Percentiles rank a stretch among this genome's conserved stretches.
Evolutionary conservation across 805 yeast species (phyloP).

Genomic region (Metschnikowia chrysomelidarum): DNA sequence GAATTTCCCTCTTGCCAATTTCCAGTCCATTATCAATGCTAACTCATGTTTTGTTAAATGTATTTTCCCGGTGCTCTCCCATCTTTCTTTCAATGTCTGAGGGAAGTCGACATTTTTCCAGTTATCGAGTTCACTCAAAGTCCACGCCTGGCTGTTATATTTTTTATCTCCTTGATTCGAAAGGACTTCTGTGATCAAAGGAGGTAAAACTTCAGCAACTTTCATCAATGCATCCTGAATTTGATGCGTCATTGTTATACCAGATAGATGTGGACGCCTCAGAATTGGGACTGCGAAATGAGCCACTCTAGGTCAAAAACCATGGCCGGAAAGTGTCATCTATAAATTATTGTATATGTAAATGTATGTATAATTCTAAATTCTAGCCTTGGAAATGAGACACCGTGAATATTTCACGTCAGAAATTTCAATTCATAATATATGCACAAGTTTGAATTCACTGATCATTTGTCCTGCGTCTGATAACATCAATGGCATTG

Average conservation of each 20-base stretch:
- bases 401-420: no score
- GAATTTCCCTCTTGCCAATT: slow-evolving; percentile 40
- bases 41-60: slow-evolving; percentile 41
- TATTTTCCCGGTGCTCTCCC: slow-evolving; percentile 15
- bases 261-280: no score
- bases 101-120: slow-evolving; percentile 39
- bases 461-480: slow-evolving; percentile 2
- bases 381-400: no score
- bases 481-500: slow-evolving; percentile 16
- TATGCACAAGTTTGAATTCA: no score
- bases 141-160: slow-evolving; percentile 24
- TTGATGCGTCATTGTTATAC: slow-evolving; percentile 2
- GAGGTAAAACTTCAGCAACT: slow-evolving; percentile 23
- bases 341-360: no score
- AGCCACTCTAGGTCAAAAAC: no score
- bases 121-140: slow-evolving; percentile 35
- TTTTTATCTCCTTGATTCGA: slow-evolving; percentile 26
- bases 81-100: slow-evolving; percentile 22
- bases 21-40: slow-evolving; percentile 47
- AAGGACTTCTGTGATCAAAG: slow-evolving; percentile 25
- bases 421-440: no score
- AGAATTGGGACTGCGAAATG: no score
- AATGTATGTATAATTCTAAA: no score
- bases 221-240: slow-evolving; percentile 1
- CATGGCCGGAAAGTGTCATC: no score